Conservation (phyloP, 83 land plant genomes). For the Thuja plicata region DNA sequence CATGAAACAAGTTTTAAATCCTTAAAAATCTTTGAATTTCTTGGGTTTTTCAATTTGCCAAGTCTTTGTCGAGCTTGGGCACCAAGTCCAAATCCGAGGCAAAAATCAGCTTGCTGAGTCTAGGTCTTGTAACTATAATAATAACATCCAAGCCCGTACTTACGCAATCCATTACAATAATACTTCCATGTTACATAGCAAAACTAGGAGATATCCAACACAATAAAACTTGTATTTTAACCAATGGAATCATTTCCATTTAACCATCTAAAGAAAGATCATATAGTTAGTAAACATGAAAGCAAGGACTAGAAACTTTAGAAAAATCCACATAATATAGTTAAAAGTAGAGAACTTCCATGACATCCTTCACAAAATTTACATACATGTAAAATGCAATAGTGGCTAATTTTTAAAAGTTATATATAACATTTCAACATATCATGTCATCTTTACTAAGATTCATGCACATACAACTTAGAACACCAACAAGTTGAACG, state of each 20-base stretch:
- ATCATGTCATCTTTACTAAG: not conserved
- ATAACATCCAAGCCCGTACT: not conserved
- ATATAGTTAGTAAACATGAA: not conserved
- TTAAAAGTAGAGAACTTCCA: not conserved
- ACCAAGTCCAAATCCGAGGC: too few species aligned
- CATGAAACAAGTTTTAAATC: too few species aligned
- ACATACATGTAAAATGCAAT: not conserved
- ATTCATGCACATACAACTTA: not conserved
- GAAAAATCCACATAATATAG: not conserved
- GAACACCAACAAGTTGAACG: not conserved
- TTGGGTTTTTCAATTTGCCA: too few species aligned
- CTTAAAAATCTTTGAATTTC: too few species aligned
- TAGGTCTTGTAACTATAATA: too few species aligned
- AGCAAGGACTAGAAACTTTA: not conserved
- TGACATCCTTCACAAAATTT: not conserved
- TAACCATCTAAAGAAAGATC: not conserved
- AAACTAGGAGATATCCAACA: not conserved
- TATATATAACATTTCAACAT: not conserved
- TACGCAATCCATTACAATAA: not conserved
- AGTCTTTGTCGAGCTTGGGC: too few species aligned
- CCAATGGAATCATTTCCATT: not conserved
- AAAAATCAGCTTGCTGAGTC: too few species aligned
- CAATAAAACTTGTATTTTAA: not conserved
- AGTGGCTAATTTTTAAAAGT: not conserved
- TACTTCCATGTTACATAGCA: not conserved